phyloP scores from a whole-genome alignment of 2,329 filamentous ascomycete species.

The Colletotrichum sp. region DNA sequence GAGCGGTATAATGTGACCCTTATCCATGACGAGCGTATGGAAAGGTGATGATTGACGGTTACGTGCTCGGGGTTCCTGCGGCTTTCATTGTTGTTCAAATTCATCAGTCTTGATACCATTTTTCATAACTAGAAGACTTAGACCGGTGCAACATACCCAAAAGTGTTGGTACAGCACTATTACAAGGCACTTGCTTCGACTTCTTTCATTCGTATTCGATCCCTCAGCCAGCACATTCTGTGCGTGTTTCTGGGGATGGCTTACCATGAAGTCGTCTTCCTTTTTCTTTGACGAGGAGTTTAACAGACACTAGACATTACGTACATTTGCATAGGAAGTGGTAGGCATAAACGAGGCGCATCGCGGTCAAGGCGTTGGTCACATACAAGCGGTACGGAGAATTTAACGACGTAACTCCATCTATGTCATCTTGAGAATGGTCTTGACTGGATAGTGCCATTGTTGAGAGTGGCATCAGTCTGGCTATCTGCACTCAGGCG shows the following conservation, averaged over 20 bases:
- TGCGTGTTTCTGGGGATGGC: background rate
- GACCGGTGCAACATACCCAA: background rate
- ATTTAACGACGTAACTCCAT: background rate
- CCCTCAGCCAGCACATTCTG: background rate
- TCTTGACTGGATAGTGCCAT: too few species aligned
- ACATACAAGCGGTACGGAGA: background rate
- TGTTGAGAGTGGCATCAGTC: background rate
- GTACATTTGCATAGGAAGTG: background rate
- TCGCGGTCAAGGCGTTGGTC: background rate
- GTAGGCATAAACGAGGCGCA: background rate
- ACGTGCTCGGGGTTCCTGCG: background rate
- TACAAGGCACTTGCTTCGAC: background rate
- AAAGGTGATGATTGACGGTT: conserved; percentile 39
- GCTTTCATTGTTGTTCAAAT: background rate
- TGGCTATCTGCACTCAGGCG: background rate
- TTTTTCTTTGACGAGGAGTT: background rate
- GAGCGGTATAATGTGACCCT: conserved; percentile 60
- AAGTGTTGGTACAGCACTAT: background rate
- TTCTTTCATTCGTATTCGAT: background rate
- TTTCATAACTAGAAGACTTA: background rate
- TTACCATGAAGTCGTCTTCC: background rate
- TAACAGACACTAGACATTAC: background rate
- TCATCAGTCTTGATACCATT: background rate
- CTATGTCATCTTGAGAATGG: background rate
- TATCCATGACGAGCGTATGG: conserved; percentile 65